Evolutionary conservation across 2,329 filamentous ascomycete genomes (phyloP), one percentile per base, ranked within the genome.

Genomic region (Zymoseptoria tritici): DNA sequence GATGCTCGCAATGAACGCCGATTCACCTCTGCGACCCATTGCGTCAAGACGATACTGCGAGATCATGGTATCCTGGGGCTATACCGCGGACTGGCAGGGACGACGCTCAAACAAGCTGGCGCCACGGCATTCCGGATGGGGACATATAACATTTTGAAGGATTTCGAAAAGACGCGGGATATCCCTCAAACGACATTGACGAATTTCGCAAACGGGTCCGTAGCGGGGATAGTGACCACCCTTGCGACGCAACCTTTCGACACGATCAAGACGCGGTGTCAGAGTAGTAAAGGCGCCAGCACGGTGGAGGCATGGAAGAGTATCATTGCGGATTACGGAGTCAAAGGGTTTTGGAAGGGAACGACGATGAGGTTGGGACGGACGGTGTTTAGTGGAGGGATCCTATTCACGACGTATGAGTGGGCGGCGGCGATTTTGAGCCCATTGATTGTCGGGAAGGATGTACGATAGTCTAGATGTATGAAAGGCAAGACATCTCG

Each of bases 351-450:
- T 62, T 89, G 85, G 85, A 83, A 81, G 60, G 86, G 86, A 0
- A 88, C 85, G 36, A 83, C 83, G 0, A 88, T 89, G 86, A 77
- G 86, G 58, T 68, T 89, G 22, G 85, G 85, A 0, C 72, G 86
- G 62, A 80, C 85, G 3, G 78, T 88, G 0, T 79, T 88, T 52
- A 85, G 83, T 64, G 86, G 85, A n/a, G 85, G 85, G 0, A 86
- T 87, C 60, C 72, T 87, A 1, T 86, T 87, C 63, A 84, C 83
- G 1, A 80, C 81, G 2, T 86, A 86, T 67, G 85, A 87, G 68
- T 79, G 82, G 60, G 78, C 82, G 13, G 78, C 79, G 0, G 75
- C 77, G 24, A 59, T 84, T 19, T 73, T 83, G 42, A 75, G 76
- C 56, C 78, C 78, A 5, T 31, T 70, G 1, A 65, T 71, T 20